phyloP scores from a whole-genome alignment of 805 yeast species.

The Metschnikowia cubensis region DNA sequence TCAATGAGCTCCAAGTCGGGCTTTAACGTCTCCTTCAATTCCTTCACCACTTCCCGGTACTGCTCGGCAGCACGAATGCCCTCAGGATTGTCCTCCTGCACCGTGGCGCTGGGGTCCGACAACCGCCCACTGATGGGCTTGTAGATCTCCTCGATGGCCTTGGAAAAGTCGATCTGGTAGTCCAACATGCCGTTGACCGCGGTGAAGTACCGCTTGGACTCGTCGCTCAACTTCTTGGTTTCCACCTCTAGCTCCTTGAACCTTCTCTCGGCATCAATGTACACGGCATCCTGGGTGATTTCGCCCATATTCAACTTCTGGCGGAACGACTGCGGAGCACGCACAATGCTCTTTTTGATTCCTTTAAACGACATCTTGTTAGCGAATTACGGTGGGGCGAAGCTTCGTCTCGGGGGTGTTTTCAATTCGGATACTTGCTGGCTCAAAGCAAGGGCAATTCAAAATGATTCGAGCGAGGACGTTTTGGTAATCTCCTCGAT shows the following conservation, averaged over 20 bases:
- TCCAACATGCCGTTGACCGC: constrained; percentile 93
- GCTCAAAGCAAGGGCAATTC: not conserved
- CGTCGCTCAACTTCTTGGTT: constrained; percentile 85
- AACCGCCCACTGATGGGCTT: constrained; percentile 92
- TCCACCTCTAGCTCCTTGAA: constrained; percentile 88
- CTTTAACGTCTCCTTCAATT: constrained; percentile 76
- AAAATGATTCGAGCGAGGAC: no score
- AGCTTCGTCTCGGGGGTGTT: not conserved
- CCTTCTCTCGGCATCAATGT: constrained; percentile 92
- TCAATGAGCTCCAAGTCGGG: constrained; percentile 94
- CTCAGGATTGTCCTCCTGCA: constrained; percentile 93
- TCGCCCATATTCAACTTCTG: constrained; percentile 86
- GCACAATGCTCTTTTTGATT: constrained; percentile 67
- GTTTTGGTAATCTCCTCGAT: not conserved
- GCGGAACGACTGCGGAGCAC: constrained; percentile 90
- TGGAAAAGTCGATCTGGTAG: constrained; percentile 93
- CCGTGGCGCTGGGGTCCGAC: constrained; percentile 81
- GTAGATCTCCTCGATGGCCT: constrained; percentile 91
- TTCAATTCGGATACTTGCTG: not conserved
- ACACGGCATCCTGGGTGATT: constrained; percentile 69
- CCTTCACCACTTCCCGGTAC: constrained; percentile 82
- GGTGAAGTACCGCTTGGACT: constrained; percentile 81
- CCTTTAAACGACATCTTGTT: constrained; percentile 80
- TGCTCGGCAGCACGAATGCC: constrained; percentile 94
- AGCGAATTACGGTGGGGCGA: not conserved